Evolutionary conservation across 805 yeast genomes (phyloP), one percentile per base, ranked within the genome.

Genomic region (Ogataea chonburiensis): DNA sequence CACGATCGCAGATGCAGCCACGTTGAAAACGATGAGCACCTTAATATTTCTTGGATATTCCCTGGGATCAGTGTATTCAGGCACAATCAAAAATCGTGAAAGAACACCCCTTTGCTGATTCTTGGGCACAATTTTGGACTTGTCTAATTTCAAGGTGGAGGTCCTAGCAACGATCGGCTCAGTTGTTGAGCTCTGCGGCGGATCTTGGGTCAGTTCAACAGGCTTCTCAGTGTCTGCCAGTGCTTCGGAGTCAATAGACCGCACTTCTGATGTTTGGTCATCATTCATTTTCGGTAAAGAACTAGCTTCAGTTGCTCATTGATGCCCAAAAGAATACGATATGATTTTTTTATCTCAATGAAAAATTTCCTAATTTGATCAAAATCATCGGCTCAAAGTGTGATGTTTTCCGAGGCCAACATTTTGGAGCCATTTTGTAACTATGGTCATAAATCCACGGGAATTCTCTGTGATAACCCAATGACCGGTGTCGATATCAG

Each of bases 391-490:
- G 52, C 26, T 5, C 14, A 12, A 17, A 12, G 15, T 17, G 18
- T 27, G 31, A 27, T 27, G 10, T 21, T 26, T 24, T 37, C 37
- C 42, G 25, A 17, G 15, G 33, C 34, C 43, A 14, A 28, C 28
- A 7, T 31, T 34, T 12, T 32, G 21, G 8, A 56, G 34, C 64
- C 63, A 89, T 17, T 78, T 80, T 19, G 65, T 66, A 8, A 85
- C 75, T 5, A 67, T 60, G 7, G 68, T 72, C 26, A 84, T 68
- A 49, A 91, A 87, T 52, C 81, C 88, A 12, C 68, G 47, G 4
- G 95, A 91, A 46, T 79, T 78, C 53, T 89, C 96, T 23, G 86
- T 77, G 40, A 89, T 85, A 3, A 89, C 75, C 95, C 97, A 91
- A 60, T 91, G 98, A 4, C 96, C 95, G 2, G 86, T 72, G 21